A percentile compares a stretch with the other conserved stretches of the same genome.
Evolutionary conservation across 441 rosid genomes (phyloP).

Genomic region (Jatropha podagrica): DNA sequence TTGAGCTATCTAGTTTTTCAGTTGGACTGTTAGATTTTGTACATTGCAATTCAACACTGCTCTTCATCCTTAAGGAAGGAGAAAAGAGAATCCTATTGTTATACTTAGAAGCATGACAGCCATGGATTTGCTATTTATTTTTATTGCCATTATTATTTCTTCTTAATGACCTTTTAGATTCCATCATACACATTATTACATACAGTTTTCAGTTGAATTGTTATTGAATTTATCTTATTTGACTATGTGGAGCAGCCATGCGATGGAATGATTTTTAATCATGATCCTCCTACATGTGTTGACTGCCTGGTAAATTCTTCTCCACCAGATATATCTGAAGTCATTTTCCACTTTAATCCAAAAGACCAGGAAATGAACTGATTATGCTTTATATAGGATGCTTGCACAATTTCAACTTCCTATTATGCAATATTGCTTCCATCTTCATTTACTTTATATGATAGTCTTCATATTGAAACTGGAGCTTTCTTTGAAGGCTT

Average conservation of each 20-base stretch:
- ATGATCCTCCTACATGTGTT: conserved; percentile 75
- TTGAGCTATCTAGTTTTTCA: conserved; percentile 1
- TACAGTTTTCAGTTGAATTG: conserved; percentile 23
- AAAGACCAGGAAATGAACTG: neutral
- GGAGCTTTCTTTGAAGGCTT: neutral
- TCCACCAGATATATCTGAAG: conserved; percentile 4
- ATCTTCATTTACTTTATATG: neutral
- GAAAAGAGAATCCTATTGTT: neutral
- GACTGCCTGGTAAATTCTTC: conserved; percentile 63
- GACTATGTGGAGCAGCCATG: conserved; percentile 75
- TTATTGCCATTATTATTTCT: neutral
- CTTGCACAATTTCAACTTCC: neutral
- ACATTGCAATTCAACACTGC: conserved; percentile 9
- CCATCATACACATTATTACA: conserved; percentile 1
- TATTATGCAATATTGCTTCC: neutral
- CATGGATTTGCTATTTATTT: neutral
- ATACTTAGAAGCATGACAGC: neutral
- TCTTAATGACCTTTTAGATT: conserved; percentile 2
- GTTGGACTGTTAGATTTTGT: conserved; percentile 6
- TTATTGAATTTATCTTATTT: conserved; percentile 26
- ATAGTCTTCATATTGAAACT: neutral
- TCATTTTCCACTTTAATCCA: neutral
- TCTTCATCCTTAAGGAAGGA: neutral
- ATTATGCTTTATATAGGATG: neutral
- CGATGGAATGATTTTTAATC: conserved; percentile 81